A percentile compares a stretch with the other conserved stretches of the same genome.
phyloP scores from a whole-genome alignment of 495 filamentous ascomycete species.

The Penicillium malachiteum region DNA sequence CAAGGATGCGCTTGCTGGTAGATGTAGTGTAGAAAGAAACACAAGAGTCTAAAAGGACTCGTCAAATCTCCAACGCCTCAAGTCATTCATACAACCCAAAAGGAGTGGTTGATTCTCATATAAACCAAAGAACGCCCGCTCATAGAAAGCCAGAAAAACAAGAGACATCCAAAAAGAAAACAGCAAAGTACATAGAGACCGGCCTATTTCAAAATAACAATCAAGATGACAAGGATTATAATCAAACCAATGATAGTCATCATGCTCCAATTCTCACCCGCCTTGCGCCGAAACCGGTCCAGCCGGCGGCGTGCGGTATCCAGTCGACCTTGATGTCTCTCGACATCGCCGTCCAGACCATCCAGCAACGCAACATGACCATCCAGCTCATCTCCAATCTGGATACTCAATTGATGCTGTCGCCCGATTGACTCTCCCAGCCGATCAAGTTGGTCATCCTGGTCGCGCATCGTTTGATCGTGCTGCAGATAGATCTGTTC shows the following conservation, averaged over 20 bases:
- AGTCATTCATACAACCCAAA: slow-evolving; percentile 4
- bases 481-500: slow-evolving; percentile 88
- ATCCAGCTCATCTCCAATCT: slow-evolving; percentile 95
- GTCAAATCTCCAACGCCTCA: slow-evolving; percentile 13
- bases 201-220: slow-evolving; percentile 68
- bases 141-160: slow-evolving; percentile 11
- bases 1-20: slow-evolving; percentile 3
- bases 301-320: slow-evolving; percentile 71
- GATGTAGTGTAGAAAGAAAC: background rate
- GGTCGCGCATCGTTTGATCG: slow-evolving; percentile 70
- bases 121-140: slow-evolving; percentile 28
- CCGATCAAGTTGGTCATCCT: slow-evolving; percentile 89
- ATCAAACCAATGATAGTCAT: slow-evolving; percentile 75
- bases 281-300: slow-evolving; percentile 65
- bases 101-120: slow-evolving; percentile 3
- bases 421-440: slow-evolving; percentile 84
- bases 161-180: slow-evolving; percentile 9
- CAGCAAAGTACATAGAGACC: background rate
- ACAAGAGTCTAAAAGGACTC: background rate
- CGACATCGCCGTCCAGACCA: slow-evolving; percentile 78
- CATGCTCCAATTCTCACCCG: slow-evolving; percentile 77
- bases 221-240: slow-evolving; percentile 72
- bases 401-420: slow-evolving; percentile 88
- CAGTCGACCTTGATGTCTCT: slow-evolving; percentile 74
- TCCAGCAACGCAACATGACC: slow-evolving; percentile 84